Evolutionary conservation across 495 filamentous ascomycete genomes (phyloP), one percentile per base, ranked within the genome.

Genomic region (Penicilliopsis zonata): DNA sequence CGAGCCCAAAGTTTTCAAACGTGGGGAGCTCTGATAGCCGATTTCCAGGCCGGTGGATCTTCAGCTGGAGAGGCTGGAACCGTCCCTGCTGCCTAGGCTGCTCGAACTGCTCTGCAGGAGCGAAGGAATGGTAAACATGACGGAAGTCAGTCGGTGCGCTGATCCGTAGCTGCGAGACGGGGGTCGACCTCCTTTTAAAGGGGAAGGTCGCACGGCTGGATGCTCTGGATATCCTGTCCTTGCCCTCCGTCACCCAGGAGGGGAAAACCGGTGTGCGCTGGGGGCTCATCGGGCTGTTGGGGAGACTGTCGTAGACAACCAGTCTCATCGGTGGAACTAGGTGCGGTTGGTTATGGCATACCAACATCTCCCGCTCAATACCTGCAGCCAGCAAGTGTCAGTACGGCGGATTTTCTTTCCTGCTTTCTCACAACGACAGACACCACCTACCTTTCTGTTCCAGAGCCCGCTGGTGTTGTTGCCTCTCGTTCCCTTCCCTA

Each of bases 21-120:
- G 46, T 45, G 18, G 65, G 66, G 23, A 72, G 56, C 16, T 63
- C 54, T 9, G 85, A 83, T 7, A 92, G 61, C 27, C 67, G 69
- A 46, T 78, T 72, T 17, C 74, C 65, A 16, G 74, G 69, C 34
- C 65, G 49, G 46, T 82, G 76, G 36, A 92, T 81, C 55, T 71
- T 84, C 30, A 92, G 63, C 54, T 88, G 73, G 22, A 90, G 62
- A 8, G 81, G 80, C 21, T 70, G 67, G 52, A 84, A 85, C 10
- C 64, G 13, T 2, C 28, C 9, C 31, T 4, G 9, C 15, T 30
- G 16, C 36, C 10, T 40, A 40, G 16, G 30, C 10, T 36, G 42
- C 17, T 36, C 31, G 36, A 38, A 35, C 8, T 26, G 24, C 6
- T 37, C 23, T 55, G 54, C 24, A 49, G 55, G 18, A 52, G 40